Base-by-base conservation (phyloP, 345 rosid species). In the Hibiscus trionum region DNA sequence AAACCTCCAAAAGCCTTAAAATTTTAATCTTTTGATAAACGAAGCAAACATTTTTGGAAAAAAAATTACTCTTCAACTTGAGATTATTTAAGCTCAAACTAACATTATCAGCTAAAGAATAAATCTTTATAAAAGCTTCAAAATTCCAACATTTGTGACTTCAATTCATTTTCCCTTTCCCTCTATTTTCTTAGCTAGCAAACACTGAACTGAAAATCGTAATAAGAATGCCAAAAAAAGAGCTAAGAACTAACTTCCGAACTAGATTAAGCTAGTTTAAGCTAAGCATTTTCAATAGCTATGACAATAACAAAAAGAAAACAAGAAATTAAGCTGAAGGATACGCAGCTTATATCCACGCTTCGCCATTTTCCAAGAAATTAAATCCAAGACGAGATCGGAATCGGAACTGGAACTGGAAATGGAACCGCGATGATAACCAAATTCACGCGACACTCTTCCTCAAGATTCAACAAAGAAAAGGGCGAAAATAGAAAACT, bases 291-390 rank as follows among this genome's bases (percentile, higher is more conserved):
- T 37, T 57, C 56, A 7, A 66, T 7, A 67, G 27, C 2, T 26
- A 10, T 3, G 27, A 47, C 3, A 66, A 66, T 6, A 46, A 26
- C 24, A n/a, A 24, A 57, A 27, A 15, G n/a, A 67, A 11, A 15
- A 52, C 1, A 64, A 55, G 44, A 61, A 59, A 19, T 44, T 16
- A 55, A 63, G 66, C 61, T 3, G 0, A 58, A 90, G 93, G 98
- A 94, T 94, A 94, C 98, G 98, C 62, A 94, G 91, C 88, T 94
- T 91, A 79, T 88, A 90, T 82, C 96, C 97, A 80, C 96, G 96
- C 85, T 88, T 90, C 71, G 96, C 88, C 96, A 90, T 56, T 90
- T 53, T 73, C 66, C 47, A 17, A 15, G 49, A 61, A 71, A 49
- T 1, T 10, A 69, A 78, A 61, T 70, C 77, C 46, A 70, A 73